Base-by-base conservation (phyloP, 2,329 filamentous ascomycete genomes). In the Beauveria medogensis region DNA sequence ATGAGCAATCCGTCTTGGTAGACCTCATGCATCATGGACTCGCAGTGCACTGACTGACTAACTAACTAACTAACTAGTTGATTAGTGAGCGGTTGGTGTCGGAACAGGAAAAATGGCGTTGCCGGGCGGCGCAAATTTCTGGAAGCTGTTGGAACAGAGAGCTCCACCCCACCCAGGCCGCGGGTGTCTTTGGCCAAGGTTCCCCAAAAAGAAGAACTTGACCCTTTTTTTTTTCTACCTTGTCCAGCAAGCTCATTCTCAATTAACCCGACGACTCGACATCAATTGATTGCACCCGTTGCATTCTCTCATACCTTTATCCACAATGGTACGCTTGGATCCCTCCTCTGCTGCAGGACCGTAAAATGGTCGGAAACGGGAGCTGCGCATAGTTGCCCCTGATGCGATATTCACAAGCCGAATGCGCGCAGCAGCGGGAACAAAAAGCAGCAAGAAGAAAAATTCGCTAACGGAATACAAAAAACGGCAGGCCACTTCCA, bases 401-500 rank as follows among this genome's bases (percentile, higher is more conserved):
- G 34, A 37, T 37, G 34, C 14, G 34, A 37, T 37, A 16, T 16
- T 37, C 34, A 5, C 34, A 34, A 3, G 34, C 34, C 34, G 3
- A 50, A 50, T 30, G 47, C 47, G 47, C 47, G 46, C 46, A 48
- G 46, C 46, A 20, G 3, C 20, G 24, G 9, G 2, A 53, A 53
- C 2, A 20, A n/a, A n/a, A 24, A 24, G 16, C 16, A 18, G 43
- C 9, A 10, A 24, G 52, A 16, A 57, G 28, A 48, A 3, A 14
- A 40, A 4, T 6, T 12, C 8, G n/a, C 40, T 46, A 44, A 51
- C 26, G 40, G 30, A 51, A 24, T 5, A 37, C 7, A 5, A 18
- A 10, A 3, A 43, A 55, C 6, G 4, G 9, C 64, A 88, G 85
- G 78, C 84, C 69, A 87, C 85, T 73, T 84, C 92, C 67, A 85